These are phyloP conservation scores for Globisporangium splendens DNA, from an alignment of 352 stramenopile genomes.

Conservation along the genomic window DNA sequence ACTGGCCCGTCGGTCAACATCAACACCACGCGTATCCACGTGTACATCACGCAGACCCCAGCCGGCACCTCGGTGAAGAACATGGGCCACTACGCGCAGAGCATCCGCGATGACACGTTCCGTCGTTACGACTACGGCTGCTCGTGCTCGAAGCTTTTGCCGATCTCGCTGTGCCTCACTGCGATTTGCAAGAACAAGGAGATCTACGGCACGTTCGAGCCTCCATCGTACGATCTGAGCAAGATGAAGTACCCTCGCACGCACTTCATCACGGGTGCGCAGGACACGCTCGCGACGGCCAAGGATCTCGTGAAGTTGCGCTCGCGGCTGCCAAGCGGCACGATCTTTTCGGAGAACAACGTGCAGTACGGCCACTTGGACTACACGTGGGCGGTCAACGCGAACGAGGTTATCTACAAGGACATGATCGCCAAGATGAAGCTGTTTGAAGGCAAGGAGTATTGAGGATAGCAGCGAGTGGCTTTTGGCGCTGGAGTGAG, in stretches of 20 bases:
- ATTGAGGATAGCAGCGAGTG: slow-evolving; percentile 14
- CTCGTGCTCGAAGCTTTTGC: slow-evolving; percentile 26
- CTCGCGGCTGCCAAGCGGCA: slow-evolving; percentile 31
- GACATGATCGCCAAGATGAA: slow-evolving; percentile 53
- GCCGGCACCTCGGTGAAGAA: slow-evolving; percentile 54
- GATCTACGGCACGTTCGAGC: slow-evolving; percentile 39
- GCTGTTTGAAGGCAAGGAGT: slow-evolving; percentile 45
- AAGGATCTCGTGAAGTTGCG: slow-evolving; percentile 48
- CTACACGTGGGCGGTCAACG: slow-evolving; percentile 66
- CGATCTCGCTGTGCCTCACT: slow-evolving; percentile 30
- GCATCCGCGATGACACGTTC: slow-evolving; percentile 49
- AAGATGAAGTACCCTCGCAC: slow-evolving; percentile 46
- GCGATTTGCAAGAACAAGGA: slow-evolving; percentile 48
- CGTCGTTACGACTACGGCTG: slow-evolving; percentile 53
- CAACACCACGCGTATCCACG: slow-evolving; percentile 45
- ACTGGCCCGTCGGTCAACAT: slow-evolving; percentile 39
- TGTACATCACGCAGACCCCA: slow-evolving; percentile 52
- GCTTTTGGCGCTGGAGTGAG: too few species aligned
- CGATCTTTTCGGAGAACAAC: slow-evolving; percentile 45
- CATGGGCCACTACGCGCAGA: slow-evolving; percentile 48
- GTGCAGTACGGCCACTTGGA: slow-evolving; percentile 62
- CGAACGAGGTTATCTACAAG: slow-evolving; percentile 49
- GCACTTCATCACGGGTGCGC: slow-evolving; percentile 39
- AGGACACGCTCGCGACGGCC: slow-evolving; percentile 49
- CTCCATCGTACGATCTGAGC: slow-evolving; percentile 34